Base-by-base conservation (phyloP, 106 monocot species). In the Dendrobium officinale region DNA sequence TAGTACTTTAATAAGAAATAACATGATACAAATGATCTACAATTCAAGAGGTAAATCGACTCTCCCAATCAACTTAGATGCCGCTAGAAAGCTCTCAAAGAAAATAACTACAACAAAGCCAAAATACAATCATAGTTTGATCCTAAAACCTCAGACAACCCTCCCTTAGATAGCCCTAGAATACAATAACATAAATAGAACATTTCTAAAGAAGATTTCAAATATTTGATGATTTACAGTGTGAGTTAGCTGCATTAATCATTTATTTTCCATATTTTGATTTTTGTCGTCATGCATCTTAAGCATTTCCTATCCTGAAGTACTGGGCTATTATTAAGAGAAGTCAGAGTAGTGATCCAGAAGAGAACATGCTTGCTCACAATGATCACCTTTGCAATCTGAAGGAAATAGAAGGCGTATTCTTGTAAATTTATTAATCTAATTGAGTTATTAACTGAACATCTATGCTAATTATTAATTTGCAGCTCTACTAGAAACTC, bases 401-500 rank as follows among this genome's bases (percentile, higher is more conserved):
- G 22, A 61, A 61, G 61, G 0, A 9, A 5, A 61, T 61, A 61
- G n/a, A 61, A 61, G 61, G 22, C 20, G 24, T 61, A 8, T 61
- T 61, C 20, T 51, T 61, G 61, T 61, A 61, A 61, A 7, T 61
- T 19, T 22, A 61, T 61, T 3, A 3, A 51, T 13, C 24, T 64
- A 9, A 9, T 66, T 22, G 29, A 51, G 26, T 42, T 1, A 44
- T 42, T 47, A 6, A 20, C n/a, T 75, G 75, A 75, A 42, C n/a
- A 43, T 47, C 7, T 16, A 75, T 73, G 19, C 73, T 44, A 43
- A 75, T 75, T 75, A 20, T 75, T 75, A 61, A 64, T 31, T 9
- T 86, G 80, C 68, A 96, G 96, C 85, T 81, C 37, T 94, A 84
- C 79, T 94, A 55, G 93, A 96, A 42, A 92, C 79, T 77, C 81